Percentiles rank a stretch among this genome's conserved stretches.
phyloP scores from a whole-genome alignment of 2,329 filamentous ascomycete genomes.

The Fusarium oxysporum region DNA sequence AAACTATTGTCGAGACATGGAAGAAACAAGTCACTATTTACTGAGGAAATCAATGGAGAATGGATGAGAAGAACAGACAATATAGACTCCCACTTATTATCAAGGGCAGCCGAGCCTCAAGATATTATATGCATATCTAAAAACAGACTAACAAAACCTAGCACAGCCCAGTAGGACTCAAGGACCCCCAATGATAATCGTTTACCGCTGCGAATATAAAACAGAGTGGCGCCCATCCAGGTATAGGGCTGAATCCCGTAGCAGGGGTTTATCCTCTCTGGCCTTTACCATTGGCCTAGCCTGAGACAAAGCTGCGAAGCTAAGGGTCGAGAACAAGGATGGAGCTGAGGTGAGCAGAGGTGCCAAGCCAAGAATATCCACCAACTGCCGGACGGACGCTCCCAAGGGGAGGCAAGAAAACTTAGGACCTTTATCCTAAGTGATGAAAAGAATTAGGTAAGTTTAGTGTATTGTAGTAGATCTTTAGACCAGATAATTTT shows the following conservation, averaged over 20 bases:
- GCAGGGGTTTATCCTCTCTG: neutral
- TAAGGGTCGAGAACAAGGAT: conserved; percentile 8
- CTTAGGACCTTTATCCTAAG: too few species aligned
- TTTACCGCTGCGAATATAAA: neutral
- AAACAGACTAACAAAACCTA: conserved; percentile 7
- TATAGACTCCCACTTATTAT: neutral
- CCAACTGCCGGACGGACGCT: neutral
- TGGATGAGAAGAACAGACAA: neutral
- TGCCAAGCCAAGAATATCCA: conserved; percentile 7
- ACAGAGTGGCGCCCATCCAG: conserved; percentile 9
- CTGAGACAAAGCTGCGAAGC: conserved; percentile 5
- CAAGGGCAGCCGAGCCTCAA: conserved; percentile 11
- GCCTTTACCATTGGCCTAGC: conserved; percentile 3
- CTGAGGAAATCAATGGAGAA: neutral
- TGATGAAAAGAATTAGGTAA: too few species aligned
- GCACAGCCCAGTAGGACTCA: conserved; percentile 8
- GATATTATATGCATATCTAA: conserved; percentile 1
- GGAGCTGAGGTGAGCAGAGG: conserved; percentile 16
- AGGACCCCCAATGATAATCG: neutral
- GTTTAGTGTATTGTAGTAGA: too few species aligned
- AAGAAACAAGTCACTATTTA: neutral
- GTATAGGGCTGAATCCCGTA: conserved; percentile 16
- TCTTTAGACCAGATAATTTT: too few species aligned
- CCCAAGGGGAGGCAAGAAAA: too few species aligned
- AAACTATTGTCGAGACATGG: neutral